Conservation (phyloP, 306 rosid species). For the Medicago ruthenica region DNA sequence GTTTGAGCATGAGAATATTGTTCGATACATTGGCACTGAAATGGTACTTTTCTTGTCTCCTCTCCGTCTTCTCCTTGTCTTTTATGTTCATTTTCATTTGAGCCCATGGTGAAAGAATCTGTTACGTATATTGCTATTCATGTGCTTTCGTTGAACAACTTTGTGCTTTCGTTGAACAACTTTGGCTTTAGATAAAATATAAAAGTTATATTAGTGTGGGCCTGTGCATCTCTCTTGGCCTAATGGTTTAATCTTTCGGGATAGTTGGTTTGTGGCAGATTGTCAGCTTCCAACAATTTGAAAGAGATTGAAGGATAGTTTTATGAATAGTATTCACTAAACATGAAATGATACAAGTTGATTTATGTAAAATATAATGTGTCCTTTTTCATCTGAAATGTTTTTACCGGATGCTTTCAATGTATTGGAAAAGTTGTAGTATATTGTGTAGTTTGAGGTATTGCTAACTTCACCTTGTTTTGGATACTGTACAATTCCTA, state of each 20-base stretch:
- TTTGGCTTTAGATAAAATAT: not conserved
- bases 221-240: not conserved
- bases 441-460: slow-evolving; percentile 15
- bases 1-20: slow-evolving; percentile 93
- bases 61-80: not conserved
- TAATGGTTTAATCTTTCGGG: not conserved
- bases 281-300: slow-evolving; percentile 8
- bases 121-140: not conserved
- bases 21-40: slow-evolving; percentile 82
- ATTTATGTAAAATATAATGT: not conserved
- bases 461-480: too few relatives aligned
- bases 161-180: too few relatives aligned
- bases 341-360: not conserved
- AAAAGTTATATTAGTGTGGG: not conserved
- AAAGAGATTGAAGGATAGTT: slow-evolving; percentile 6
- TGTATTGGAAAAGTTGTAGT: slow-evolving; percentile 13
- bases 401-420: slow-evolving; percentile 3
- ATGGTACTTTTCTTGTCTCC: slow-evolving; percentile 60
- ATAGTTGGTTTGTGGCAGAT: too few relatives aligned
- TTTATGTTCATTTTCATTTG: not conserved
- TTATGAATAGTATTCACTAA: slow-evolving; percentile 1
- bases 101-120: not conserved
- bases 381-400: slow-evolving; percentile 1
- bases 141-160: too few relatives aligned
- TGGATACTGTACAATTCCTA: slow-evolving; percentile 27